Evolutionary conservation across 495 filamentous ascomycete genomes (phyloP).

Genomic region (Collariella sp.): DNA sequence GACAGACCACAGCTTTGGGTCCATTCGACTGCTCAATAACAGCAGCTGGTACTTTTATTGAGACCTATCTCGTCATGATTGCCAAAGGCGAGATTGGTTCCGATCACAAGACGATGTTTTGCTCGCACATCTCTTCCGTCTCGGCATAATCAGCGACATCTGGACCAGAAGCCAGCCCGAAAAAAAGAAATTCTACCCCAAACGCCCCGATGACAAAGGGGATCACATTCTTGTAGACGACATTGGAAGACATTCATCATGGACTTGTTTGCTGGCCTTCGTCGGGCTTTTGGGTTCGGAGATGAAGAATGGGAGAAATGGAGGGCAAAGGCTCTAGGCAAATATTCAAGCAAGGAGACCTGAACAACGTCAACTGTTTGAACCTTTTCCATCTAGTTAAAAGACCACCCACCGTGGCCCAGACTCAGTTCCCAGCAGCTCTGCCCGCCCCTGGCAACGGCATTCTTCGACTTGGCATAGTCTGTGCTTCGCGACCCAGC

Average conservation of each 20-base stretch:
- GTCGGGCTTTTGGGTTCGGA: background rate
- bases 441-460: too few relatives aligned
- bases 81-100: background rate
- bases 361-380: too few relatives aligned
- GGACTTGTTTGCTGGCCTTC: background rate
- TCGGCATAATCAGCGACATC: background rate
- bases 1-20: background rate
- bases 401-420: too few relatives aligned
- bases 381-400: too few relatives aligned
- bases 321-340: too few relatives aligned
- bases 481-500: too few relatives aligned
- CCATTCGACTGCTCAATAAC: background rate
- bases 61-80: background rate
- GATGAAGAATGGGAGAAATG: background rate
- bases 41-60: background rate
- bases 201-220: conserved; percentile 39
- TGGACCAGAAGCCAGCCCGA: background rate
- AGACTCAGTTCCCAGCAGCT: too few relatives aligned
- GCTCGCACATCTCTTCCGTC: background rate
- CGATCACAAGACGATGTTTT: background rate
- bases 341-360: too few relatives aligned
- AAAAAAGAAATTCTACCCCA: conserved; percentile 32
- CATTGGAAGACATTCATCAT: background rate
- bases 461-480: too few relatives aligned
- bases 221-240: conserved; percentile 41